Conservation (phyloP, 352 stramenopile species). For the Globisporangium barbulae region DNA sequence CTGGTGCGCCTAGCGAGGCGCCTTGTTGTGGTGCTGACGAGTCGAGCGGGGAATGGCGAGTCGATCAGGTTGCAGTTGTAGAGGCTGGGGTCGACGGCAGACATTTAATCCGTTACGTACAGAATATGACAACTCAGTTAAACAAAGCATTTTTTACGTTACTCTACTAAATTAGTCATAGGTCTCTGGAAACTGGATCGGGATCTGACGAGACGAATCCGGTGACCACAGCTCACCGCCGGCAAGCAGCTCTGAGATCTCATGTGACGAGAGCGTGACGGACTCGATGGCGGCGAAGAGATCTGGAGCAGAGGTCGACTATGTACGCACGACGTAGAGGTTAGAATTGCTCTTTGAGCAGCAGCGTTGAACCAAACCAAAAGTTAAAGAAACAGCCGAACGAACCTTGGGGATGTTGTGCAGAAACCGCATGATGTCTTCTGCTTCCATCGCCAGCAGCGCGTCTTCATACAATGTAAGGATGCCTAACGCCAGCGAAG, state of each 20-base stretch:
- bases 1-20: too few relatives aligned
- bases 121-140: too few relatives aligned
- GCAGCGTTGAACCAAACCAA: not conserved
- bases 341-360: not conserved
- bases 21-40: too few relatives aligned
- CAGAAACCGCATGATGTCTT: constrained; percentile 76
- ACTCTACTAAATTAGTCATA: constrained; percentile 49
- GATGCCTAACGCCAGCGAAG: constrained; percentile 34
- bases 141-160: not conserved
- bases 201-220: constrained; percentile 51
- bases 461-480: constrained; percentile 67
- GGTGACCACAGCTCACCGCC: constrained; percentile 77
- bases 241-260: constrained; percentile 66
- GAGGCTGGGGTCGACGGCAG: too few relatives aligned
- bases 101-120: too few relatives aligned
- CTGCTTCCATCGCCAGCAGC: constrained; percentile 66
- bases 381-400: not conserved
- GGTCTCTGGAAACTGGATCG: constrained; percentile 71
- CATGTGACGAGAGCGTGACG: constrained; percentile 62
- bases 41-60: too few relatives aligned
- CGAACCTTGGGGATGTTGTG: constrained; percentile 72
- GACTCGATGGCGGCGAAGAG: constrained; percentile 66
- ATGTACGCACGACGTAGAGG: not conserved
- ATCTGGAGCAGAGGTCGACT: constrained; percentile 52
- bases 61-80: too few relatives aligned